Conservation (phyloP, 2,329 filamentous ascomycete species). For the Claviceps pazoutovae region DNA sequence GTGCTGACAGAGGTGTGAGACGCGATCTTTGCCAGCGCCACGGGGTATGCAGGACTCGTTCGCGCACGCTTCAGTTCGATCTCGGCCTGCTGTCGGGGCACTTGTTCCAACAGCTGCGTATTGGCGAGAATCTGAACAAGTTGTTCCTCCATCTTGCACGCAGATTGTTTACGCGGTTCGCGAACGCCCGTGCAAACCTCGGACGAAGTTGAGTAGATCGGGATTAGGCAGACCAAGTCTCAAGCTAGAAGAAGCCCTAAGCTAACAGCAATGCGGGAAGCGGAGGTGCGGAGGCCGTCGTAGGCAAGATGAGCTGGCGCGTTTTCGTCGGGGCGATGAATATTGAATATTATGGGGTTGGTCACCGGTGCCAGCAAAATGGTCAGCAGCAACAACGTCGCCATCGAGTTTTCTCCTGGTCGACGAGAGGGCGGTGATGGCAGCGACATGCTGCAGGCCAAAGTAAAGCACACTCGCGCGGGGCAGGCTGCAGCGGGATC, state of each 20-base stretch:
- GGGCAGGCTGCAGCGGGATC: background rate
- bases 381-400: no score
- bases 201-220: background rate
- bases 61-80: slow-evolving; percentile 62
- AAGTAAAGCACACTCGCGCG: background rate
- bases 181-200: background rate
- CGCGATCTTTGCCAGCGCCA: slow-evolving; percentile 68
- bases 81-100: slow-evolving; percentile 74
- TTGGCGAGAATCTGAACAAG: slow-evolving; percentile 77
- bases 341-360: no score
- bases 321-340: no score
- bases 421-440: no score
- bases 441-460: no score
- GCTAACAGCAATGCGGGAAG: background rate
- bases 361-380: no score
- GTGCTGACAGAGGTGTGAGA: slow-evolving; percentile 59
- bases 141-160: slow-evolving; percentile 67
- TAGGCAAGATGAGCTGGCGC: background rate
- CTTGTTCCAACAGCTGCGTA: slow-evolving; percentile 66
- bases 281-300: background rate
- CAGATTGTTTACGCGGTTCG: slow-evolving; percentile 1
- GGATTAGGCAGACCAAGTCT: background rate
- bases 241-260: background rate
- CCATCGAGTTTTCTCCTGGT: no score
- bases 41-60: slow-evolving; percentile 56